A percentile compares a stretch with the other conserved stretches of the same genome.
phyloP scores from a whole-genome alignment of 2,329 filamentous ascomycete species.

The Penicillium aurantiogriseum region DNA sequence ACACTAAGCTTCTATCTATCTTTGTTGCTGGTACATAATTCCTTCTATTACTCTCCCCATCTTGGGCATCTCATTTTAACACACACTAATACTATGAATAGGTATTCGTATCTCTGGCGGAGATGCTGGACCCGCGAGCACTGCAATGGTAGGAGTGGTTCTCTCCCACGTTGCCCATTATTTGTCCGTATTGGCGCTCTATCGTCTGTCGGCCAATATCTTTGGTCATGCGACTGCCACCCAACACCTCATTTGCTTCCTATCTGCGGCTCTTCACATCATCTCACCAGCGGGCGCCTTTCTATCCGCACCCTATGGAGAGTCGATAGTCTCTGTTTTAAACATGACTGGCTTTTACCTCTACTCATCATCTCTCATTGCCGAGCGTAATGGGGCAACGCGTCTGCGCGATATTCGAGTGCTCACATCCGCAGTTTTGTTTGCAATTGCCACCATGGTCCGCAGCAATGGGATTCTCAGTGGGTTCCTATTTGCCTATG shows the following conservation, averaged over 20 bases:
- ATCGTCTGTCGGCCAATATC: constrained; percentile 61
- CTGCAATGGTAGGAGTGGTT: constrained; percentile 57
- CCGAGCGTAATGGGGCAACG: constrained; percentile 30
- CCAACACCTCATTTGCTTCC: constrained; percentile 48
- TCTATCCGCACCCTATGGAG: constrained; percentile 79
- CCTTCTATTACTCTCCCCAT: not conserved
- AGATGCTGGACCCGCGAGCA: constrained; percentile 20
- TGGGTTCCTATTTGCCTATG: constrained; percentile 71
- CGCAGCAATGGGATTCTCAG: constrained; percentile 85
- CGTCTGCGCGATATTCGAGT: constrained; percentile 49
- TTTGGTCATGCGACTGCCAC: constrained; percentile 41
- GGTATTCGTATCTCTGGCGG: constrained; percentile 25
- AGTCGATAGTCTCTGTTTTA: constrained; percentile 74
- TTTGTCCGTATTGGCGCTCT: constrained; percentile 69
- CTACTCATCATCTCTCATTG: constrained; percentile 55
- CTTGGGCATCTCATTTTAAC: not conserved
- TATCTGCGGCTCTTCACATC: constrained; percentile 72
- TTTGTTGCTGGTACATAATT: constrained; percentile 35
- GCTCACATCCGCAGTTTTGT: constrained; percentile 63
- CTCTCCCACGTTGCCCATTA: constrained; percentile 75
- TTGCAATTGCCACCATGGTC: constrained; percentile 70
- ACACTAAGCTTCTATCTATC: constrained; percentile 46
- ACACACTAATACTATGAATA: constrained; percentile 12
- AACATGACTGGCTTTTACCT: constrained; percentile 71
- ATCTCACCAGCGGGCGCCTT: constrained; percentile 87